Base-by-base conservation (phyloP, 2,329 filamentous ascomycete species). In the Fusarium sp. region DNA sequence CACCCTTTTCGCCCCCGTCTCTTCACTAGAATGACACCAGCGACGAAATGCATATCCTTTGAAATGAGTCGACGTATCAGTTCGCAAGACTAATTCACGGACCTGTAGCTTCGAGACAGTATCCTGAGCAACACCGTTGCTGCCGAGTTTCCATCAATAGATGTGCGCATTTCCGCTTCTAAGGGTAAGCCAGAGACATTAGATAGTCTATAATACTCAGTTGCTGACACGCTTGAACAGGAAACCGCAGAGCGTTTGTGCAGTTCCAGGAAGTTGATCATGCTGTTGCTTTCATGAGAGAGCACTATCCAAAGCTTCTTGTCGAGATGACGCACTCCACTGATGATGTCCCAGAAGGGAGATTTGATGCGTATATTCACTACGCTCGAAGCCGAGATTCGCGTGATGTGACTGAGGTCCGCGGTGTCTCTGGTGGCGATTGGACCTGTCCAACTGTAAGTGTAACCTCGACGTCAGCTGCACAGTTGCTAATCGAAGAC, bases 251-350 rank as follows among this genome's bases (percentile, higher is more conserved):
- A 45, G 79, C 82, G 20, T 83, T 83, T 72, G 77, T 84, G 36
- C 76, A 83, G 67, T 80, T 84, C 65, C 71, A 79, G 61, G 65
- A 79, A 64, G 62, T 82, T 47, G 76, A 81, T 51, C 72, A 83
- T 66, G 77, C 83, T 54, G 57, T 79, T 57, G 61, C 77, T 54
- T 82, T 85, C 72, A 75, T 84, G 65, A 80, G 81, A 72, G 76
- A 78, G 65, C 76, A 83, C 69, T 82, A 79, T 69, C 81, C 81
- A 57, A 79, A 78, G 65, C 70, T 83, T 53, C 65, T 69, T 20
- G 62, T 83, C 53, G 71, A 78, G 38, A 74, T 82, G 59, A 69
- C 74, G 31, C 73, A 80, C 20, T 69, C 77, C 13, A 79, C 77
- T 76, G 79, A 80, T 75, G 79, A 79, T 55, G 71, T 74, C 50